These are phyloP conservation scores for Cubamyces sp. DNA, from an alignment of 768 basidiomycete genomes.

Conservation along the genomic window DNA sequence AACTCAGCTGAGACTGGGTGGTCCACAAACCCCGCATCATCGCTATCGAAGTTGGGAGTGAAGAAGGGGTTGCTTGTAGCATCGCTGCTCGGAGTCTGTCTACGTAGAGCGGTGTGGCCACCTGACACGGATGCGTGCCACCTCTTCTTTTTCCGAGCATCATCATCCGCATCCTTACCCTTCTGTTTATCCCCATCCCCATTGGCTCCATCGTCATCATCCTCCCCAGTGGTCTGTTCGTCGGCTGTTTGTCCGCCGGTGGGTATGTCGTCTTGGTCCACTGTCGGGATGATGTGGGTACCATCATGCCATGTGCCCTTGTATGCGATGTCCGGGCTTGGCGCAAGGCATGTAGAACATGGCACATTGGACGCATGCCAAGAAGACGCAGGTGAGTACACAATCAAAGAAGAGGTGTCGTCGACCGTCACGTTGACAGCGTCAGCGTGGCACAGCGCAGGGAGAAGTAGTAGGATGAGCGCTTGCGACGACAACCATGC, in stretches of 20 bases:
- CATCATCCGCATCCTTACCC: constrained; percentile 15
- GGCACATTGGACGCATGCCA: constrained; percentile 30
- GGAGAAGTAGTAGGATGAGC: constrained; percentile 4
- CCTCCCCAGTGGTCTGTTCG: neutral
- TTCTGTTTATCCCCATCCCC: constrained; percentile 12
- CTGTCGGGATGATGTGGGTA: constrained; percentile 29
- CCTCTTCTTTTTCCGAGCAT: constrained; percentile 1
- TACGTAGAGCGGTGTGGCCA: neutral
- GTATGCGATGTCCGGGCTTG: constrained; percentile 18
- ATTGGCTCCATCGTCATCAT: constrained; percentile 10
- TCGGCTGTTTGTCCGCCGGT: neutral
- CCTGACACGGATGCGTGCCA: neutral
- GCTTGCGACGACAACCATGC: neutral
- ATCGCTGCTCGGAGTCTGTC: constrained; percentile 13
- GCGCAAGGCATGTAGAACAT: constrained; percentile 27
- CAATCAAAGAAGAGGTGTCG: constrained; percentile 28
- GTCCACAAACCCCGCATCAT: constrained; percentile 32
- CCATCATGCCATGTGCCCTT: constrained; percentile 34
- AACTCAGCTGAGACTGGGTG: constrained; percentile 29
- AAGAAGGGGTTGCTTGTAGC: constrained; percentile 28
- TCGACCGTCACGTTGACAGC: constrained; percentile 30
- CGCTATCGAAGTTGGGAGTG: constrained; percentile 29
- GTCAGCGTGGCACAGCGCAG: constrained; percentile 5
- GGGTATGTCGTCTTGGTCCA: constrained; percentile 21
- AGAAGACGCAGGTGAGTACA: constrained; percentile 25